phyloP scores from a whole-genome alignment of 1,284 basidiomycete species.

The Rhodotorula sp. region DNA sequence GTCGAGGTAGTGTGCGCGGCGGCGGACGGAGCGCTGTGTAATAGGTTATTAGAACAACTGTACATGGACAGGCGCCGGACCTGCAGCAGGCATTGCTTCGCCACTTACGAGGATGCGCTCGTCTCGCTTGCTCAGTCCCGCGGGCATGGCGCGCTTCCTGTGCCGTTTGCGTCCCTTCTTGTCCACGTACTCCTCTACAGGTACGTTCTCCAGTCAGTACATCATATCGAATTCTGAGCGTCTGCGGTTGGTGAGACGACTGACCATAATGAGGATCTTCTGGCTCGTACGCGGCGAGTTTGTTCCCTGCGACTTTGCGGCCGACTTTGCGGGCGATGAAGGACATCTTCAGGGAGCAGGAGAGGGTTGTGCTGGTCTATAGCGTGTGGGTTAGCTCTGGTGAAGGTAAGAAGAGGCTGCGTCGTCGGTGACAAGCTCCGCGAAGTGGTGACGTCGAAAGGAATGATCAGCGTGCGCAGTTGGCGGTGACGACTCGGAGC shows the following conservation, averaged over 20 bases:
- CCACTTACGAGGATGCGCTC: constrained; percentile 33
- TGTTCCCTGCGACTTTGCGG: constrained; percentile 3
- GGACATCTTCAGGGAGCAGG: constrained; percentile 1
- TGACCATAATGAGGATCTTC: constrained; percentile 30
- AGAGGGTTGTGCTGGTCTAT: too few species aligned
- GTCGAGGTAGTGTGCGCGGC: constrained; percentile 83
- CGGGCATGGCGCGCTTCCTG: constrained; percentile 38
- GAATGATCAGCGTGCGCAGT: too few species aligned
- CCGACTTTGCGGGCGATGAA: constrained; percentile 28
- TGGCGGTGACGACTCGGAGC: too few species aligned
- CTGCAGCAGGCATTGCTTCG: too few species aligned
- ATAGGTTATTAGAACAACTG: too few species aligned
- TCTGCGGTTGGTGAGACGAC: neutral
- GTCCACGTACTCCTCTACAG: constrained; percentile 12
- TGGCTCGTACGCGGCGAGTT: constrained; percentile 11
- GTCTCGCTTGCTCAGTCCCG: constrained; percentile 37
- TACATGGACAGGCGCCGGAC: neutral
- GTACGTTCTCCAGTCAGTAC: too few species aligned
- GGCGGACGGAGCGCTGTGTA: constrained; percentile 45
- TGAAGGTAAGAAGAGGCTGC: too few species aligned
- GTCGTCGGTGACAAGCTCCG: too few species aligned
- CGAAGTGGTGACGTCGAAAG: too few species aligned
- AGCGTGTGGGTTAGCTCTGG: too few species aligned
- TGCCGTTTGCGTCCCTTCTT: constrained; percentile 15
- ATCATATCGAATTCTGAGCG: neutral